Conservation (phyloP, 2,329 filamentous ascomycete genomes). For the Penicillium sp. region DNA sequence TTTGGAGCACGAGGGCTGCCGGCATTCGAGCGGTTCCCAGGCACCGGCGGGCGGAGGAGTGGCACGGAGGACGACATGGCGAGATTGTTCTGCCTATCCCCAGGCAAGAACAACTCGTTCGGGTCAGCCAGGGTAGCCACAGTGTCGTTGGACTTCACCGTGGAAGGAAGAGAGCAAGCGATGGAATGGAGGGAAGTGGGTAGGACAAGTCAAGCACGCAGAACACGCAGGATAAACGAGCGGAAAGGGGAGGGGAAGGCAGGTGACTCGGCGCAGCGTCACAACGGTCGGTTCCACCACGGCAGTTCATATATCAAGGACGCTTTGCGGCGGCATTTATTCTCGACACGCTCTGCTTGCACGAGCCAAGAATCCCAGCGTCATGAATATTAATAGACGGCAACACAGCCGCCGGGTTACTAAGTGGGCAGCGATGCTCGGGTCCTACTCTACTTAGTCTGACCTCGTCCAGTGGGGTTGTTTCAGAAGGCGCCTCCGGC, state of each 20-base stretch:
- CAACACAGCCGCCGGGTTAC: slow-evolving; percentile 20
- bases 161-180: slow-evolving; percentile 2
- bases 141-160: slow-evolving; percentile 27
- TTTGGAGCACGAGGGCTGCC: slow-evolving; percentile 67
- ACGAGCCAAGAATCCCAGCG: not conserved
- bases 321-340: no score
- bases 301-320: not conserved
- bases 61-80: slow-evolving; percentile 70
- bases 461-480: slow-evolving; percentile 28
- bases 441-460: slow-evolving; percentile 15
- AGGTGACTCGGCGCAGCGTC: slow-evolving; percentile 16
- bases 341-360: no score
- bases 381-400: slow-evolving; percentile 25
- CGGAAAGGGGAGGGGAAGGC: slow-evolving; percentile 14
- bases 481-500: slow-evolving; percentile 27
- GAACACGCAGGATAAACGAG: no score
- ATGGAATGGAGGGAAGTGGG: slow-evolving; percentile 8
- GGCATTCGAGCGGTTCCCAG: slow-evolving; percentile 61
- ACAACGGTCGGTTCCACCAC: slow-evolving; percentile 11
- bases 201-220: no score
- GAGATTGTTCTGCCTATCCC: slow-evolving; percentile 42
- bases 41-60: slow-evolving; percentile 77
- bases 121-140: slow-evolving; percentile 40
- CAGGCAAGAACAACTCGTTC: slow-evolving; percentile 43
- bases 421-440: slow-evolving; percentile 16